Base-by-base conservation (phyloP, 176 grass and related monocot genomes). In the Chloris gayana region DNA sequence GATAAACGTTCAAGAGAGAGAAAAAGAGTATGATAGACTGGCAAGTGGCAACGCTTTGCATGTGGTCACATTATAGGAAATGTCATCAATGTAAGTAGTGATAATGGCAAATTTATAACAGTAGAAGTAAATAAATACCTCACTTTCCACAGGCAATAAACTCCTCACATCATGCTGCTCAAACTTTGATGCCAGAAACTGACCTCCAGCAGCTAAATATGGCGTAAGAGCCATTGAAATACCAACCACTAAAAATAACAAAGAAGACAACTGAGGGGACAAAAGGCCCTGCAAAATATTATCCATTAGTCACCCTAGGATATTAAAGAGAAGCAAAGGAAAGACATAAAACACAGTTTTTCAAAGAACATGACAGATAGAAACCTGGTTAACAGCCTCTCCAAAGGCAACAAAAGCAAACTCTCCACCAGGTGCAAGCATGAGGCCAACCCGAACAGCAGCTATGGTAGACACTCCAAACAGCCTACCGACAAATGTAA, bases 351-450 rank as follows among this genome's bases (percentile, higher is more conserved):
- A 72, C 8, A 76, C 22, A 80, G 14, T 37, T 71, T 18, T 19
- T 70, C 27, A 39, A 88, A 67, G 21, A 47, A 87, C 58, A 76
- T 21, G 59, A 54, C 65, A 73, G 47, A 64, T 69, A 34, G 67
- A 56, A 81, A 99, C 96, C 96, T 99, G 96, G 76, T 99, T 99
- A 59, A 99, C 96, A 26, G 96, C 92, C 50, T 99, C 96, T 47
- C 96, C 96, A 70, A 99, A 99, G 72, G 96, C 96, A 85, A 99
- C 96, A 91, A 99, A 99, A 86, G 96, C 96, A 82, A 99, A 99
- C 80, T 99, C 96, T 76, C 96, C 96, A 57, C 96, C 96, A 87
- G 96, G 96, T 64, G 96, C 96, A 79, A 99, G 96, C 76, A 99
- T 66, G 84, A 99, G 93, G 68, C 92, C 96, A 22, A 92, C 93